Evolutionary conservation across 2,329 filamentous ascomycete genomes (phyloP), one percentile per base, ranked within the genome.

Genomic region (Phialophora macrospora): DNA sequence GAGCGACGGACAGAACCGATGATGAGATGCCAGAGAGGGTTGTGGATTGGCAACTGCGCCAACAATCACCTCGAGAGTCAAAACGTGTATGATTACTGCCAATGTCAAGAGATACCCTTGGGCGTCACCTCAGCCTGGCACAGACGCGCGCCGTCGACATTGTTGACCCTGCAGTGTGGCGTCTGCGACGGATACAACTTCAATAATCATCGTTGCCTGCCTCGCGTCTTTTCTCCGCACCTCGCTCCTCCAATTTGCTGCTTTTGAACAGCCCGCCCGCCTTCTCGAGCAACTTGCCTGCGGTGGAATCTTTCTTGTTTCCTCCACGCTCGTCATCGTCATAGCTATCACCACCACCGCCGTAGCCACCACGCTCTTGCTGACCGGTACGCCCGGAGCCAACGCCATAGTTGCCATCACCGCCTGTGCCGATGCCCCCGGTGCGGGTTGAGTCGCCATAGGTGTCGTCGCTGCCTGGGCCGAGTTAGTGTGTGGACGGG

Each of bases 231-330:
- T 73, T 75, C 63, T 73, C 66, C 6, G 62, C 59, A 55, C 73
- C 73, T 34, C 64, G 64, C 26, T 73, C 56, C 58, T 70, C 57
- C 54, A 74, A 52, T 30, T 73, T 74, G 17, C 70, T 65, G 52
- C 67, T 74, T 6, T 67, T 64, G 49, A 75, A 67, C 49, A 73
- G 61, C 46, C 70, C 68, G 20, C 74, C 74, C 9, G 68, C 73
- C 65, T 74, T 75, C 56, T 75, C 70, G 66, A 74, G 69, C 24
- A 75, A 20, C 55, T 75, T 74, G 26, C 73, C 73, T 2, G 66
- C 60, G 17, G 68, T 74, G 22, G 72, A 74, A 46, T 74, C 73
- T 61, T 69, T 65, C 49, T 71, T 67, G 28, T 52, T 56, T 14
- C 67, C 49, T 28, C 49, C n/a, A 26, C 62, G 57, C 30, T 67